phyloP scores from a whole-genome alignment of 2,329 filamentous ascomycete genomes.

The Penicillium paneum region DNA sequence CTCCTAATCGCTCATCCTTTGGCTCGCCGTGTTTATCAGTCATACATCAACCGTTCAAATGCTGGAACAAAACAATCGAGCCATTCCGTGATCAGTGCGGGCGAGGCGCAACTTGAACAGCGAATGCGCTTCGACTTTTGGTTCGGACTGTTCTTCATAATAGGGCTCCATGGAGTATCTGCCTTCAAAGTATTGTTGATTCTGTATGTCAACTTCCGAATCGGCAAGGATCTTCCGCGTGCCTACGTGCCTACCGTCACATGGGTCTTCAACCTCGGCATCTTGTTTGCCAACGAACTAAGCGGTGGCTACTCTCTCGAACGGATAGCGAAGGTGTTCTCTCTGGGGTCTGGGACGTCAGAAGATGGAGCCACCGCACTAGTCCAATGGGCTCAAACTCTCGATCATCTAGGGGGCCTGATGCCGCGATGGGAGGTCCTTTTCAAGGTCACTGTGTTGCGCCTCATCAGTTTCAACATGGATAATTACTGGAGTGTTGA shows the following conservation, averaged over 20 bases:
- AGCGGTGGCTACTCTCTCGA: slow-evolving; percentile 71
- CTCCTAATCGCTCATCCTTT: slow-evolving; percentile 77
- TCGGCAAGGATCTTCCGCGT: slow-evolving; percentile 70
- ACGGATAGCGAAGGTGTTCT: slow-evolving; percentile 56
- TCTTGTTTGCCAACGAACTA: slow-evolving; percentile 87
- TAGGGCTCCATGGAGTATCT: slow-evolving; percentile 80
- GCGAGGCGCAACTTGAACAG: slow-evolving; percentile 61
- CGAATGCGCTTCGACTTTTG: slow-evolving; percentile 76
- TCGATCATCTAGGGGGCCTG: slow-evolving; percentile 80
- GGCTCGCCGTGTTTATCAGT: slow-evolving; percentile 69
- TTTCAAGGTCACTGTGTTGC: slow-evolving; percentile 91
- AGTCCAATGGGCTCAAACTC: slow-evolving; percentile 62
- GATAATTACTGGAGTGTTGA: slow-evolving; percentile 92
- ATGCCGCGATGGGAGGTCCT: slow-evolving; percentile 92
- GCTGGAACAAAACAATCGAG: slow-evolving; percentile 21
- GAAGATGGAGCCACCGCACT: slow-evolving; percentile 44
- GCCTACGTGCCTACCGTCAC: slow-evolving; percentile 70
- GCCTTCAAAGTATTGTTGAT: slow-evolving; percentile 77
- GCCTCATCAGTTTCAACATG: slow-evolving; percentile 93
- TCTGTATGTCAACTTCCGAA: slow-evolving; percentile 73
- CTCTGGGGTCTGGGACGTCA: slow-evolving; percentile 29
- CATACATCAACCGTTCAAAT: slow-evolving; percentile 45
- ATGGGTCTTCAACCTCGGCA: slow-evolving; percentile 85
- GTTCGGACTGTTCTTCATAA: slow-evolving; percentile 77
- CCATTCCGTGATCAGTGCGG: slow-evolving; percentile 32